Evolutionary conservation across 257 asterid genomes (phyloP), one percentile per base, ranked within the genome.

Genomic region (Cordia subcordata): DNA sequence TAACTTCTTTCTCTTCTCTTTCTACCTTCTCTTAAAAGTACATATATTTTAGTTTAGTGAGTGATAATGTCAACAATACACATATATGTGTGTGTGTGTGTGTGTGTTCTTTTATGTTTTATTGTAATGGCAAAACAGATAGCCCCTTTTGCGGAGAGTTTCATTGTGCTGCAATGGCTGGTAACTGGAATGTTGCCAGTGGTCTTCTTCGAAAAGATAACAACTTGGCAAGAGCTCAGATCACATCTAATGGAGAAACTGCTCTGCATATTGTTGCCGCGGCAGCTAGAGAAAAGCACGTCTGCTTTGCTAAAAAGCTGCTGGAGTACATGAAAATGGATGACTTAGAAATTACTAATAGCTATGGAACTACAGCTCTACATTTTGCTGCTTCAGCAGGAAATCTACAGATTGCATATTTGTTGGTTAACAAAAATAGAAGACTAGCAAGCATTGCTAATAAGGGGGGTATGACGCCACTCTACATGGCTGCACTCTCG

Each of bases 331-430:
- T 77, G 71, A 55, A 47, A 4, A 6, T 3, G 0, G 8, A 11
- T 0, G 77, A 73, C 21, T 0, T 67, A 16, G 67, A 49, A 55
- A 63, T 67, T 23, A 54, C 5, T 12, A 77, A 70, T 21, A 4
- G 2, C 0, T 66, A 55, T 18, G 75, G 74, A 0, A 55, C 60
- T 60, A 77, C 77, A 10, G 77, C 82, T 0, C 77, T 76, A 0
- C 53, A 61, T 50, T 72, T 76, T n/a, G 82, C 68, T 38, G 82
- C 82, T 16, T 77, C 72, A 11, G 70, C 65, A 11, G 82, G 82
- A 5, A 66, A 76, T 52, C 14, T 35, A 8, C 8, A 13, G 5
- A 62, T 72, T 13, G 82, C 78, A 16, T 11, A 0, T 19, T 5
- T 27, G 0, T 49, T 76, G 78, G 32, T 76, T n/a, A 10, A 3